Base-by-base conservation (phyloP, 768 basidiomycete genomes). In the Tephrocybe sp. region DNA sequence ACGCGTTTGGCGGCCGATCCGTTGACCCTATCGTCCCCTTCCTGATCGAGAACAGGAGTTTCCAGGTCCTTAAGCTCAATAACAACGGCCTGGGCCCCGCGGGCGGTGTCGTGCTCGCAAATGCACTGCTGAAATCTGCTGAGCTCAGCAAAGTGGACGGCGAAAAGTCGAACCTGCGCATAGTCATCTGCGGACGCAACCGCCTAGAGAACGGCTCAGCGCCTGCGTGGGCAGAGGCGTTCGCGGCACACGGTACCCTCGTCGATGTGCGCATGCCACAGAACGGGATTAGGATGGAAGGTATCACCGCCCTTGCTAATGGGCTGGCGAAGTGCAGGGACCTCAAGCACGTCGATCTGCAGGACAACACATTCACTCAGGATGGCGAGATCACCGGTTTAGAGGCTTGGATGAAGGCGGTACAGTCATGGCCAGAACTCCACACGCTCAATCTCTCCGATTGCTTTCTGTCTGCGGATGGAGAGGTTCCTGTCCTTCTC, bases 61-160 rank as follows among this genome's bases (percentile, higher is more conserved):
- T 97, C 73, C 82, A 87, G 63, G 77, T 91, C 49, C 82, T 99
- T 63, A 88, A 86, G 61, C 81, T 98, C 55, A 96, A 93, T 73
- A 99, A 98, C 76, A 98, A 98, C 68, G 96, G 96, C 20, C 83
- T 99, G 15, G 96, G 96, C 9, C 90, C 92, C 12, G 85, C 83
- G 15, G 97, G 93, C 23, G 97, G 97, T 36, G 73, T 73, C 10
- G 83, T 88, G 64, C 83, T 99, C 58, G 92, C 97, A 44, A 78
- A 85, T 48, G 97, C 97, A 20, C 73, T 98, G 11, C 72, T 80
- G 18, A 81, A 83, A 54, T 91, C 91, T 21, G 94, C 93, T 1
- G 72, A 76, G 47, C 73, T 85, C 50, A 83, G 79, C 54, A 81
- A 86, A 56, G 73, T 72, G 20, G 84, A 83, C 34, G 90, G 88